Percentiles rank a stretch among this genome's conserved stretches.
Conservation (phyloP, 2,329 filamentous ascomycete species). For the Hirsutella rhossiliensis region DNA sequence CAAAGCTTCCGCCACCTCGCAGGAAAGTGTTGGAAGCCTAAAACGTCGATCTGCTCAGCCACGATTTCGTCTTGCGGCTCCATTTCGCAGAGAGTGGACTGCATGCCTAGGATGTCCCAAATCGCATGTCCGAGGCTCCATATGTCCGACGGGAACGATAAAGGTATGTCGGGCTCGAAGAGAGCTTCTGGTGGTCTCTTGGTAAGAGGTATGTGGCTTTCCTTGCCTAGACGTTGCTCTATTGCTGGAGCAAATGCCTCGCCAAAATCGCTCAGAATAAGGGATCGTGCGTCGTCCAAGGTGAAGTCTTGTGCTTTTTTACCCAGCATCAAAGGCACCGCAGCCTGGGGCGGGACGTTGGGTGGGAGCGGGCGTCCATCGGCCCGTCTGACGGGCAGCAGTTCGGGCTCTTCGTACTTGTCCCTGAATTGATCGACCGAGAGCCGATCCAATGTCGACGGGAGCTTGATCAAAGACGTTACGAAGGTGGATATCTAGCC, state of each 20-base stretch:
- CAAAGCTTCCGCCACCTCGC: conserved; percentile 1
- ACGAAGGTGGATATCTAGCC: conserved; percentile 16
- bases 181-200: conserved; percentile 19
- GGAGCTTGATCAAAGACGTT: conserved; percentile 18
- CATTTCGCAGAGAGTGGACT: not conserved
- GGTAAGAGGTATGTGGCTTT: conserved; percentile 17
- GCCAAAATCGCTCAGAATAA: conserved; percentile 21
- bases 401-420: conserved; percentile 10
- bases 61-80: not conserved
- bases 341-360: conserved; percentile 15
- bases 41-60: conserved; percentile 1
- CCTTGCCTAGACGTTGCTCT: conserved; percentile 4
- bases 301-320: conserved; percentile 15
- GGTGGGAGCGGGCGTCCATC: conserved; percentile 9
- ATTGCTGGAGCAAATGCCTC: conserved; percentile 17
- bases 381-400: conserved; percentile 7
- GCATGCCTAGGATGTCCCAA: conserved; percentile 17
- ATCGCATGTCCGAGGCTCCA: conserved; percentile 25
- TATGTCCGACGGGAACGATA: conserved; percentile 23
- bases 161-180: conserved; percentile 20
- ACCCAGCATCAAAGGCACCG: conserved; percentile 21
- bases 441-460: conserved; percentile 4
- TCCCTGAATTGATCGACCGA: conserved; percentile 13
- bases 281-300: conserved; percentile 8
- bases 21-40: conserved; percentile 4